phyloP scores from a whole-genome alignment of 1,284 basidiomycete genomes.

The Phaffia rhodozyma region DNA sequence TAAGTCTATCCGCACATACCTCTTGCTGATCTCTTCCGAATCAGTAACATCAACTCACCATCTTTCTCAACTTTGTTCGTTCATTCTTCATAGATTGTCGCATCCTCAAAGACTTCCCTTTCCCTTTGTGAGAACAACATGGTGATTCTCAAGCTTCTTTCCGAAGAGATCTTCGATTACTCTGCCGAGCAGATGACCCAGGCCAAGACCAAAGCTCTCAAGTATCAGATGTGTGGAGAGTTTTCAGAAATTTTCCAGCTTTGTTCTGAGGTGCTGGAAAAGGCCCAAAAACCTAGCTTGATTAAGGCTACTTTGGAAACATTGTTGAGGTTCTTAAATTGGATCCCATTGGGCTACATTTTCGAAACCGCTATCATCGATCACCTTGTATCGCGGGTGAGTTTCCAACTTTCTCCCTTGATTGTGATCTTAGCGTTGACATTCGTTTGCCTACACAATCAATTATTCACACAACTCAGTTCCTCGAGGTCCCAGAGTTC shows the following conservation, averaged over 20 bases:
- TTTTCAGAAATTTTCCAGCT: constrained; percentile 94
- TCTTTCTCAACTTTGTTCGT: neutral
- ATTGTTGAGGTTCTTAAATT: constrained; percentile 90
- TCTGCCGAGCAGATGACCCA: constrained; percentile 99
- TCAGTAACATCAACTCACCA: neutral
- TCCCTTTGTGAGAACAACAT: constrained; percentile 99
- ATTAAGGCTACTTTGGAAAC: constrained; percentile 96
- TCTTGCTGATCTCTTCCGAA: neutral
- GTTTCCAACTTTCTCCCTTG: constrained; percentile 28
- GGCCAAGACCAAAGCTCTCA: constrained; percentile 91
- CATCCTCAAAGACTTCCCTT: constrained; percentile 91
- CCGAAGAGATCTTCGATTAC: constrained; percentile 98
- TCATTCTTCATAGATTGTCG: constrained; percentile 49
- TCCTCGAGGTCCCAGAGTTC: constrained; percentile 93
- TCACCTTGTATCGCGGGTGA: constrained; percentile 71
- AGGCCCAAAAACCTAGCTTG: constrained; percentile 91
- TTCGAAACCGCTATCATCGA: constrained; percentile 99
- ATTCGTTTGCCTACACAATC: neutral
- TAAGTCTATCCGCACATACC: neutral
- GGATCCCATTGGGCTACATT: constrained; percentile 98
- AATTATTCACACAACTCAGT: constrained; percentile 41
- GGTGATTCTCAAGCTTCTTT: constrained; percentile 94
- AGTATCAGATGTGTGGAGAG: constrained; percentile 95
- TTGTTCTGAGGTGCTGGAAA: constrained; percentile 90
- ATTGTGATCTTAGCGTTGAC: constrained; percentile 10